Percentiles rank a stretch among this genome's conserved stretches.
These are phyloP conservation scores for Aspergillus tamarii DNA, from an alignment of 2,329 filamentous ascomycete species.

Conservation along the genomic window DNA sequence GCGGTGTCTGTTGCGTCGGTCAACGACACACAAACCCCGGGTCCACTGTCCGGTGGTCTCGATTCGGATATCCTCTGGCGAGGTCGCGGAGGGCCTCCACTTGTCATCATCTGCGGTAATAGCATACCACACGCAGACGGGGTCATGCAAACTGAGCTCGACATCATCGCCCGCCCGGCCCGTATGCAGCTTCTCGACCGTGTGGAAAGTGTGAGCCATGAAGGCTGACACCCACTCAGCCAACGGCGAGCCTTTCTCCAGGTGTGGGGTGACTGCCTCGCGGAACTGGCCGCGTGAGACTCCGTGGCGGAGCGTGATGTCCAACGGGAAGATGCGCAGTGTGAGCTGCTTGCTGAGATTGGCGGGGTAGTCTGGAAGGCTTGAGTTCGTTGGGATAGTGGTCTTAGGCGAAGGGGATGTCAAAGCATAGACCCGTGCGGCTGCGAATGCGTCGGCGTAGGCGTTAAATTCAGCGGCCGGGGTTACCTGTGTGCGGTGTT, in stretches of 20 bases:
- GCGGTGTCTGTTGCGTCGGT: constrained; percentile 62
- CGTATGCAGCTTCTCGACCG: constrained; percentile 66
- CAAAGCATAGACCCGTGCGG: constrained; percentile 75
- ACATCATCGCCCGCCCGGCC: constrained; percentile 53
- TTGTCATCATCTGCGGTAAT: constrained; percentile 53
- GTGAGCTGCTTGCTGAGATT: constrained; percentile 66
- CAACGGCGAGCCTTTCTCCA: constrained; percentile 69
- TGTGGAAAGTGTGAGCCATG: constrained; percentile 69
- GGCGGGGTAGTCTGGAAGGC: constrained; percentile 65
- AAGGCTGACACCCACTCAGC: constrained; percentile 75
- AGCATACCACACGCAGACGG: constrained; percentile 78
- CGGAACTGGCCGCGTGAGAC: constrained; percentile 65
- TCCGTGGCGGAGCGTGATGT: constrained; percentile 74
- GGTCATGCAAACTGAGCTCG: constrained; percentile 73
- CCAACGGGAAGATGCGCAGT: constrained; percentile 73
- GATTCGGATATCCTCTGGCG: constrained; percentile 79
- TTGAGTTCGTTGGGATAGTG: constrained; percentile 67
- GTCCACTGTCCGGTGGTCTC: constrained; percentile 96
- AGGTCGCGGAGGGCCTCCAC: constrained; percentile 52
- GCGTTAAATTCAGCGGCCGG: constrained; percentile 95
- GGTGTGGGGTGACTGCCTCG: constrained; percentile 56
- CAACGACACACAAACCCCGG: constrained; percentile 83
- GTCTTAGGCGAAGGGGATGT: constrained; percentile 78
- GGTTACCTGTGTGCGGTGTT: constrained; percentile 50
- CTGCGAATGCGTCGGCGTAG: constrained; percentile 81